Evolutionary conservation across 2,329 filamentous ascomycete genomes (phyloP).

Genomic region (Colletotrichum gigasporum): DNA sequence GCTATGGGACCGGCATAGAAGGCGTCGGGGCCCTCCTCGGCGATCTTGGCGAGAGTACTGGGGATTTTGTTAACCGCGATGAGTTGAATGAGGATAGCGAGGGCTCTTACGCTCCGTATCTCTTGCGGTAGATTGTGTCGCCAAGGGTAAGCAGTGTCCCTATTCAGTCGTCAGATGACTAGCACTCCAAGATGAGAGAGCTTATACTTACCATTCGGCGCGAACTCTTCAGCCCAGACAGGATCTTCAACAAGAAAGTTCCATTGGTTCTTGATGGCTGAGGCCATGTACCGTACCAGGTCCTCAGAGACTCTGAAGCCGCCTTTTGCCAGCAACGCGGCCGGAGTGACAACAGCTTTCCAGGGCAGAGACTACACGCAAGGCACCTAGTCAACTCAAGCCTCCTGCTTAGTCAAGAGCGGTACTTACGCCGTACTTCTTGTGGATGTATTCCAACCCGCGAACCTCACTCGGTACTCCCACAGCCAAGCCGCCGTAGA

Average conservation of each 20-base stretch:
- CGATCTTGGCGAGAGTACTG: constrained; percentile 79
- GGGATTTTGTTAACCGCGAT: not conserved
- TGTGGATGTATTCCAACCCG: constrained; percentile 82
- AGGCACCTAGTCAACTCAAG: not conserved
- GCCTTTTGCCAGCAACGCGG: constrained; percentile 76
- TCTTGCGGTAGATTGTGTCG: constrained; percentile 81
- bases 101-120: constrained; percentile 69
- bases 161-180: constrained; percentile 31
- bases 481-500: constrained; percentile 77
- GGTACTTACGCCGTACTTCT: constrained; percentile 68
- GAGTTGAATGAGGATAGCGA: not conserved
- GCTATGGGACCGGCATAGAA: constrained; percentile 83
- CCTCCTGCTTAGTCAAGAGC: not conserved
- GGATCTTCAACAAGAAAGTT: constrained; percentile 80
- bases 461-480: constrained; percentile 80
- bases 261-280: constrained; percentile 45
- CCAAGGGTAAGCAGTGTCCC: constrained; percentile 75
- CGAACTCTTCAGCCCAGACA: constrained; percentile 88
- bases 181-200: not conserved
- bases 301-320: constrained; percentile 82
- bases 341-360: constrained; percentile 77
- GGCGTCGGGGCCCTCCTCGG: constrained; percentile 73
- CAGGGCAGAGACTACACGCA: constrained; percentile 67
- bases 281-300: constrained; percentile 76
- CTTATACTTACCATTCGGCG: constrained; percentile 69